Base-by-base conservation (phyloP, 495 filamentous ascomycete genomes). In the Cercophora newfieldiana region DNA sequence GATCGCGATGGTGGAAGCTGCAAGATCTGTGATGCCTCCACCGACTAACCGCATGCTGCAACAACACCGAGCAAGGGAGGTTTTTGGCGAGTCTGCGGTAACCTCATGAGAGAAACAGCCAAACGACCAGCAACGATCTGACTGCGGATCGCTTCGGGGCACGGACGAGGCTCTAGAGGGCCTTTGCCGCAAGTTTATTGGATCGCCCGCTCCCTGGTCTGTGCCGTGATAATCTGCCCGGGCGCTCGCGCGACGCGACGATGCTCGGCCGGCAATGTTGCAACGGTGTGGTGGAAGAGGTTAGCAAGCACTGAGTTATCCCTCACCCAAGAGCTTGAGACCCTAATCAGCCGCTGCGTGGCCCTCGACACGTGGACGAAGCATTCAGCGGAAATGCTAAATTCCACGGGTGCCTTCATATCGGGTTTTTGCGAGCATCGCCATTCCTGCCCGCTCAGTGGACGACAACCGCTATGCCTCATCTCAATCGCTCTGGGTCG, bases 181-280 rank as follows among this genome's bases (percentile, higher is more conserved):
- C 58, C 21, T 68, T 53, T 68, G 69, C 69, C 59, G 66, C 66
- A 68, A 33, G 65, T 68, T 71, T 59, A 71, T 67, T 62, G 56
- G 26, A 58, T 51, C 31, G 30, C 31, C 47, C 56, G 58, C 57
- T 63, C 54, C 51, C 54, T 57, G 37, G 51, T 56, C 62, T 57
- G 59, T 62, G 59, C 18, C 37, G 24, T 28, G 26, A 57, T 57
- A 26, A 26, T 19, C 54, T 22, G 22, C 22, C 22, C 7, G 22
- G 19, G 10, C 24, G 22, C 26, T 22, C 50, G 50, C 50, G 19
- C 25, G n/a, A 44, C 50, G 19, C 25, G n/a, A 44, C 51, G 50
- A 55, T 28, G 49, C 61, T 48, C 24, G 30, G 44, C 22, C 51
- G 54, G 37, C 37, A 65, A 33, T 7, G 57, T 57, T 67, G 61